These are phyloP conservation scores for Euptelea pleiosperma DNA, from an alignment of 164 flowering plant species.

Conservation along the genomic window DNA sequence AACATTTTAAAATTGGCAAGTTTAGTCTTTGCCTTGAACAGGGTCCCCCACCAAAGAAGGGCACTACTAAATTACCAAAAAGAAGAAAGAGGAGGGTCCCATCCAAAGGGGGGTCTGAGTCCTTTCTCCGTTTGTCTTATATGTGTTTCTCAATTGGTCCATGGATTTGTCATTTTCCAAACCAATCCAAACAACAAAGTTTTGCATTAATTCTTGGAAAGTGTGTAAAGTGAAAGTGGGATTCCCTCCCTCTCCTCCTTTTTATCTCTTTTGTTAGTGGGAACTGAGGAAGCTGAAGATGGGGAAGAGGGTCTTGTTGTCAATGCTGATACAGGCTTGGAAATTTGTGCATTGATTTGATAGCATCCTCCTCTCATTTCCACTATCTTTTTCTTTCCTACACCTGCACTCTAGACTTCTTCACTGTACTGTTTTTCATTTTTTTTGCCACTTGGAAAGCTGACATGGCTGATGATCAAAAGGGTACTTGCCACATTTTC, in stretches of 20 bases:
- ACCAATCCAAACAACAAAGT: background rate
- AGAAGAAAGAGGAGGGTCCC: no score
- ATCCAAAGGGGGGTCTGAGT: no score
- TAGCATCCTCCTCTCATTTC: no score
- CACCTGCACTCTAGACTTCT: background rate
- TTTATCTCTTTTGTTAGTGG: background rate
- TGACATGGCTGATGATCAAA: no score
- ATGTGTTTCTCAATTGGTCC: background rate
- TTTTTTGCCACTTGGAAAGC: no score
- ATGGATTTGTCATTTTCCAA: background rate
- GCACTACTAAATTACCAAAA: no score
- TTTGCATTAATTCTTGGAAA: conserved; percentile 6
- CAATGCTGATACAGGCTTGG: background rate
- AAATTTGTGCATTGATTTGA: background rate
- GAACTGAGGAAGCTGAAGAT: no score
- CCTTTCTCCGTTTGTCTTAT: no score
- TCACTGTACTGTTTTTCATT: background rate
- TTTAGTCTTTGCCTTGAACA: no score
- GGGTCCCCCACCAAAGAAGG: no score
- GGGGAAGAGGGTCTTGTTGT: background rate
- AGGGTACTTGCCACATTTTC: no score
- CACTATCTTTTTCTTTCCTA: background rate
- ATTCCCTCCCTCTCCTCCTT: conserved; percentile 1
- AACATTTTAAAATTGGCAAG: no score
- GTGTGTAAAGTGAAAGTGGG: conserved; percentile 13